Percentiles rank a stretch among this genome's conserved stretches.
Evolutionary conservation across 495 filamentous ascomycete genomes (phyloP).

Genomic region (Aspergillus ostianus): DNA sequence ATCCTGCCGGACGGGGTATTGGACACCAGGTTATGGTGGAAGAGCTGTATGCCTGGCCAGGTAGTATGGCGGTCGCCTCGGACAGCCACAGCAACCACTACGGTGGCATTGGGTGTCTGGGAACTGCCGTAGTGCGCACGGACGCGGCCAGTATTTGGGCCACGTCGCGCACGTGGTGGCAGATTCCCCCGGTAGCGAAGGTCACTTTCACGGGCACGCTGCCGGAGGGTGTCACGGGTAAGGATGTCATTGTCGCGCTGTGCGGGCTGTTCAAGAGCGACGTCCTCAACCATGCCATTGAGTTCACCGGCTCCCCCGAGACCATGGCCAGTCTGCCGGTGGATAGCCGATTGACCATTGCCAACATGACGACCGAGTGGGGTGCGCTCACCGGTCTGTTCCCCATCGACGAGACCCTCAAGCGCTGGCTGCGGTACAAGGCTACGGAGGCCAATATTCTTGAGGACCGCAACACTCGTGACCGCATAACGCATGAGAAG

Average conservation of each 20-base stretch:
- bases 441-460: conserved; percentile 66
- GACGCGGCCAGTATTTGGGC: conserved; percentile 88
- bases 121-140: conserved; percentile 81
- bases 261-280: conserved; percentile 87
- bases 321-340: conserved; percentile 74
- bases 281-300: conserved; percentile 89
- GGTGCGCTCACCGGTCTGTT: conserved; percentile 80
- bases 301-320: conserved; percentile 78
- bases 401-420: conserved; percentile 73
- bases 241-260: conserved; percentile 91
- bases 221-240: conserved; percentile 82
- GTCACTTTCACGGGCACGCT: conserved; percentile 74
- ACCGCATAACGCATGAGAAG: conserved; percentile 64
- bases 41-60: conserved; percentile 80
- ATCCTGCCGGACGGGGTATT: conserved; percentile 78
- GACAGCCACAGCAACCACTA: conserved; percentile 91
- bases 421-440: conserved; percentile 74
- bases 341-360: conserved; percentile 78
- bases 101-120: conserved; percentile 75
- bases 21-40: conserved; percentile 91
- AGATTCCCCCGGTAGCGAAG: conserved; percentile 81
- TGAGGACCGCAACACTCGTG: conserved; percentile 38
- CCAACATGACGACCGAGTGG: conserved; percentile 98
- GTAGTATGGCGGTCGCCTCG: conserved; percentile 76
- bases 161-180: conserved; percentile 83